Base-by-base conservation (phyloP, 768 basidiomycete species). In the Serendipita sp. region DNA sequence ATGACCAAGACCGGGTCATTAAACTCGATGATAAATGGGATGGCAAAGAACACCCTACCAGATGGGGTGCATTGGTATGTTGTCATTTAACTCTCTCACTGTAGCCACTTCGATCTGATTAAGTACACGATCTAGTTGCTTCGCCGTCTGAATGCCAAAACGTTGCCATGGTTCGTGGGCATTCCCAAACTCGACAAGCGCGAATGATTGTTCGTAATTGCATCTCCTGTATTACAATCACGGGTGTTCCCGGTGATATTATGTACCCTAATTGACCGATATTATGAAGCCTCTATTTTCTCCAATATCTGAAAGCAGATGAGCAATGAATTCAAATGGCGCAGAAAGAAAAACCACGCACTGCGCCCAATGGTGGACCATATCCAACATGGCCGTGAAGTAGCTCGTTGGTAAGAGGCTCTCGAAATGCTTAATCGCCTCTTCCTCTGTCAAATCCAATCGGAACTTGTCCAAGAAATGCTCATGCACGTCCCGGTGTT, bases 351-450 rank as follows among this genome's bases (percentile, higher is more conserved):
- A 33, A 58, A 31, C n/a, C 22, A 58, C 53, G 4, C 90, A 91
- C 71, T 90, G 90, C 30, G 89, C 89, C 69, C 89, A 74, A 68
- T 90, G 88, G 70, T 98, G 96, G 68, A 98, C 91, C 68, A 89
- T 79, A 74, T 98, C 96, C 66, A 98, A 77, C 51, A 98, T 86
- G 28, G 88, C 90, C 0, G 93, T 89, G 66, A 97, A 81, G 72
- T 96, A 94, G 28, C 88, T 91, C 2, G 90, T 96, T 71, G 98
- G 94, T 64, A 99, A 74, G 56, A 98, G 71, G 4, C 84, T 81
- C 74, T 98, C 94, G 69, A 98, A 96, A 70, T 95, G 90, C 73
- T 96, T 92, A 74, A 97, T 93, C 2, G 96, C 95, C 71, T 96
- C 90, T 72, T 96, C 94, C 72, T 98, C 95, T 3, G 88, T 90